A percentile compares a stretch with the other conserved stretches of the same genome.
These are phyloP conservation scores for Ophiostoma pallidulum DNA, from an alignment of 2,329 filamentous ascomycete genomes.

Conservation along the genomic window DNA sequence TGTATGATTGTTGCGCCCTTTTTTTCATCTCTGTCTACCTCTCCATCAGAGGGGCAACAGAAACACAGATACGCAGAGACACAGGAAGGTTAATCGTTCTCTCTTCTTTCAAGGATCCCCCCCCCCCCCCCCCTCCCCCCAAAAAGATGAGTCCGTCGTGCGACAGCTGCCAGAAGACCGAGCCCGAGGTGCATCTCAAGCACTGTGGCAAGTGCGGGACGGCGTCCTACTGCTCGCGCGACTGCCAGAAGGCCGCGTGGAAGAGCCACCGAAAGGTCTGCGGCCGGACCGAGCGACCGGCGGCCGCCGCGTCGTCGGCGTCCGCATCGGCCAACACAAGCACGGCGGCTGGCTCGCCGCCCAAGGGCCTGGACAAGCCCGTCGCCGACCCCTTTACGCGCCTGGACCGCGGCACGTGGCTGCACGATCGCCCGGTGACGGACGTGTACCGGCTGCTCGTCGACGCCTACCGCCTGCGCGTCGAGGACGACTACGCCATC, in stretches of 20 bases:
- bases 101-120: no score
- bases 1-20: no score
- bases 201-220: conserved; percentile 38
- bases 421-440: conserved; percentile 33
- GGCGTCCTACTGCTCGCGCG: conserved; percentile 39
- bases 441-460: conserved; percentile 38
- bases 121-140: no score
- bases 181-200: conserved; percentile 24
- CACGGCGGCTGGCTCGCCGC: no score
- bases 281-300: no score
- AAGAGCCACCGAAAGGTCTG: conserved; percentile 39
- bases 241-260: conserved; percentile 44
- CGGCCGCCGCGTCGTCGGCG: no score
- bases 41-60: no score
- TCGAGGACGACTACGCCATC: conserved; percentile 28
- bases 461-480: conserved; percentile 38
- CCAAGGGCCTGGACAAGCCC: conserved; percentile 22
- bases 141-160: no score
- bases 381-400: conserved; percentile 30
- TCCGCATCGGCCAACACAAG: no score
- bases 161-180: background rate
- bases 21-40: no score
- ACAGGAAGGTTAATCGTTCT: no score
- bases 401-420: conserved; percentile 31
- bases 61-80: no score